Percentiles rank a stretch among this genome's conserved stretches.
Conservation (phyloP, 352 stramenopile genomes). For the Elongisporangium anandrum region DNA sequence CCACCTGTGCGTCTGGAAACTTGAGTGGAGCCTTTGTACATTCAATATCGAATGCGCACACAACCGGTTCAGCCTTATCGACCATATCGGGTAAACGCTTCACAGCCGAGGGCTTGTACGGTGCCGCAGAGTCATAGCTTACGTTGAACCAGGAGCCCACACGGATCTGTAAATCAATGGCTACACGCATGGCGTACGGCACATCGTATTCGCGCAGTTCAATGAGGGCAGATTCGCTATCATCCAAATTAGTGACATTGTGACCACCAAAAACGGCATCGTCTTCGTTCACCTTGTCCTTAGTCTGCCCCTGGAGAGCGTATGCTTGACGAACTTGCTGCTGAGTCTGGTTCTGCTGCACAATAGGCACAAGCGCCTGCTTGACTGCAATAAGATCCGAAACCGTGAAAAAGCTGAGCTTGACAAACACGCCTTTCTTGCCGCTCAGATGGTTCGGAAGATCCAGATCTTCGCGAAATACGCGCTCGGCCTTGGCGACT, state of each 20-base stretch:
- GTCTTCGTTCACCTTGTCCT: constrained; percentile 36
- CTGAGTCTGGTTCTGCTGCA: constrained; percentile 63
- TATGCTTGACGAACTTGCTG: constrained; percentile 64
- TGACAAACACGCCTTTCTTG: constrained; percentile 84
- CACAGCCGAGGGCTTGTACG: constrained; percentile 47
- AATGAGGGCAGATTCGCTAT: constrained; percentile 70
- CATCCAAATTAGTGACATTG: constrained; percentile 24
- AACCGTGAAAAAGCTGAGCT: constrained; percentile 88
- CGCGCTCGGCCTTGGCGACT: constrained; percentile 64
- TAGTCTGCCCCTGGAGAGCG: constrained; percentile 43
- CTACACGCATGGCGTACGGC: constrained; percentile 94
- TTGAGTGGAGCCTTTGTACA: constrained; percentile 98
- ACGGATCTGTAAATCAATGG: constrained; percentile 95
- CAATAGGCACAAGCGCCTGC: constrained; percentile 49
- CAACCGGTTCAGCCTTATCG: constrained; percentile 90
- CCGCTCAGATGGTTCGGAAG: constrained; percentile 87
- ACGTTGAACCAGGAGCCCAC: constrained; percentile 98
- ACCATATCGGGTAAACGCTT: constrained; percentile 82
- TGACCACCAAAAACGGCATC: constrained; percentile 31
- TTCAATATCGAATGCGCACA: constrained; percentile 99
- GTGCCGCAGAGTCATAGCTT: constrained; percentile 58
- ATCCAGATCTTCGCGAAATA: constrained; percentile 90
- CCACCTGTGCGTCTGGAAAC: constrained; percentile 95
- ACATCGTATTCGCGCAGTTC: constrained; percentile 99
- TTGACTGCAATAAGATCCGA: constrained; percentile 66